Conservation (phyloP, 208 protist genomes). For the Strigomonas oncopelti region DNA sequence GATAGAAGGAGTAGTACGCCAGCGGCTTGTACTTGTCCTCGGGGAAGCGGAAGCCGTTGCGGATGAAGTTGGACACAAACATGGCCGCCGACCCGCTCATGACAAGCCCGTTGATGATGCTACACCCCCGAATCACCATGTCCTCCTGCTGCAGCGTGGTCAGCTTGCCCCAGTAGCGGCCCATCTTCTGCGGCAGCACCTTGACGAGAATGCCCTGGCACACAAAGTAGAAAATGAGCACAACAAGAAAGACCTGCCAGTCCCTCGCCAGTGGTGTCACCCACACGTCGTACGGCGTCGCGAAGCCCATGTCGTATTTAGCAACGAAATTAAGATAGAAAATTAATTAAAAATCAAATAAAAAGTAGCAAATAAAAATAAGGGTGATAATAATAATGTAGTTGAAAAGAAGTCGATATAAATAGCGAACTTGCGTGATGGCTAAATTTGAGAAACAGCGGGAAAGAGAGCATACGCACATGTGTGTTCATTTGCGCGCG, state of each 20-base stretch:
- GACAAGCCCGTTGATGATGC: conserved; percentile 61
- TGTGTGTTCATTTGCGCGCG: no score
- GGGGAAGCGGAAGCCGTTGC: conserved; percentile 24
- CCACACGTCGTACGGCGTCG: conserved; percentile 58
- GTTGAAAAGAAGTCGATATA: no score
- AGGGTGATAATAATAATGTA: no score
- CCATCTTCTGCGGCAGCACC: conserved; percentile 28
- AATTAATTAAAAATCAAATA: no score
- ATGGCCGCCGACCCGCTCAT: conserved; percentile 59
- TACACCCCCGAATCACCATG: conserved; percentile 61
- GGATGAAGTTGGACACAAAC: conserved; percentile 45
- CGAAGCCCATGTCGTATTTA: conserved; percentile 73
- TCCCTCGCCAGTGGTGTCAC: conserved; percentile 57
- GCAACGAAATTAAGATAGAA: background rate
- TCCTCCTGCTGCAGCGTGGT: conserved; percentile 36
- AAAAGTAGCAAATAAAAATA: no score
- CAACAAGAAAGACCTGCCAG: conserved; percentile 40
- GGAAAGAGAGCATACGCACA: no score
- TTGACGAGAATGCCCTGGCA: conserved; percentile 32
- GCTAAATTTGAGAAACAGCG: no score
- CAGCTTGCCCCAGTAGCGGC: conserved; percentile 28
- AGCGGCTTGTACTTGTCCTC: conserved; percentile 49
- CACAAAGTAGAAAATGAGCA: conserved; percentile 58
- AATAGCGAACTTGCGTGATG: no score
- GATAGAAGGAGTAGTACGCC: conserved; percentile 61